Evolutionary conservation across 164 flowering plant species (phyloP).

Genomic region (Vitis rotundifolia): DNA sequence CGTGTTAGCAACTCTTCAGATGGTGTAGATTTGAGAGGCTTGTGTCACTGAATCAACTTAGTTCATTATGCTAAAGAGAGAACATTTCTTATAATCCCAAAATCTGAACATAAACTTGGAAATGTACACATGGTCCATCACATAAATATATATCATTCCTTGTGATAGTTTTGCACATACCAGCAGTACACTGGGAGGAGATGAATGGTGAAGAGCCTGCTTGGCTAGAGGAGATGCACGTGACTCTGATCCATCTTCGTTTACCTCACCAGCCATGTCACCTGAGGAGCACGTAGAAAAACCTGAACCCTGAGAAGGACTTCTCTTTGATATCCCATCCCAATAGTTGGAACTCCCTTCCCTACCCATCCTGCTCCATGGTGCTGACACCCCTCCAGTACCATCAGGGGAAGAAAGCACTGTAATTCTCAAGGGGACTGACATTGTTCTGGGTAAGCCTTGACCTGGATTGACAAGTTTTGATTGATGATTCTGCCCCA

Average conservation of each 20-base stretch:
- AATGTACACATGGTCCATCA: not conserved
- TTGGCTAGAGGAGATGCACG: constrained; percentile 4
- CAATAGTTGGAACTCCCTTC: constrained; percentile 25
- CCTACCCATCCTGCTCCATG: constrained; percentile 16
- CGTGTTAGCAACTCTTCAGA: not conserved
- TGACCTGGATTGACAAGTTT: constrained; percentile 24
- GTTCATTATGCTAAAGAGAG: not conserved
- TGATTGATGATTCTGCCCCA: constrained; percentile 4
- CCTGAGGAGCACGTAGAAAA: constrained; percentile 26
- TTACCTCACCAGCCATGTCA: constrained; percentile 18
- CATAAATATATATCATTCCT: not conserved
- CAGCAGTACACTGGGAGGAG: constrained; percentile 40
- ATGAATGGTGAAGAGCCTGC: constrained; percentile 15
- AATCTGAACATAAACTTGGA: not conserved
- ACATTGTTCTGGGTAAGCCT: constrained; percentile 21
- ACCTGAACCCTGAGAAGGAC: constrained; percentile 25
- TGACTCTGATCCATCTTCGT: constrained; percentile 16
- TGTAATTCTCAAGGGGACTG: not conserved
- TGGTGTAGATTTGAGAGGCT: not conserved
- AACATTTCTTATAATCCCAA: not conserved
- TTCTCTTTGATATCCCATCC: constrained; percentile 19
- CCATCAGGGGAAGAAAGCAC: constrained; percentile 17
- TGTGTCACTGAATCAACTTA: not conserved
- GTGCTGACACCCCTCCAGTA: constrained; percentile 18
- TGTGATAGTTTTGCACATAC: constrained; percentile 22